Evolutionary conservation across 1,284 basidiomycete species (phyloP), one percentile per base, ranked within the genome.

Genomic region (Malassezia sp.): DNA sequence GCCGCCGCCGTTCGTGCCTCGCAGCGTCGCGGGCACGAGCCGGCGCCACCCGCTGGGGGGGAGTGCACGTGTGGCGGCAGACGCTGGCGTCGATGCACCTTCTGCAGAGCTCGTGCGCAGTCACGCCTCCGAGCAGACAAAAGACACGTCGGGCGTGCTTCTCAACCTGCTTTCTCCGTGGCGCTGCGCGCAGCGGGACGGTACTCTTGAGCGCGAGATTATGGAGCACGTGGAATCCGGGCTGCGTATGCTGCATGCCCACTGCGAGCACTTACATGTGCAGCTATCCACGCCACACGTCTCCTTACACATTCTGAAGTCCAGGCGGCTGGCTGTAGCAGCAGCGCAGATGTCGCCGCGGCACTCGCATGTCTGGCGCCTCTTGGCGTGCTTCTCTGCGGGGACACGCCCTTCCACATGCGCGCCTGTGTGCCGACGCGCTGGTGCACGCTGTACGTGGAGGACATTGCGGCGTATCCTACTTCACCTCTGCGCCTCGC

Each of bases 21-120:
- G 48, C 27, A 50, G 48, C 38, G 41, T 50, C 23, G 42, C 48
- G 8, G 48, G 48, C 20, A 50, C 42, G 17, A 45, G 40, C 32
- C 41, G 48, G 21, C 31, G 22, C 23, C 36, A 44, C 20, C 42
- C 48, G n/a, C 32, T 15, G 30, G 21, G 7, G 17, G 30, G 30
- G 22, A 31, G 15, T 7, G 23, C 20, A 20, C 17, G 17, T n/a
- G 9, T 23, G 31, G 5, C 31, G 22, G 17, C 23, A 30, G 23
- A 17, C 35, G 34, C 46, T 14, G 11, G 14, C 27, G 35, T 32
- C 35, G 30, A 17, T 5, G 9, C 17, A n/a, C n/a, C n/a, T n/a
- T n/a, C n/a, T n/a, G n/a, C n/a, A n/a, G n/a, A n/a, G n/a, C n/a
- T n/a, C n/a, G n/a, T n/a, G n/a, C n/a, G n/a, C n/a, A n/a, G n/a